Percentiles rank a stretch among this genome's conserved stretches.
phyloP scores from a whole-genome alignment of 1,284 basidiomycete genomes.

The Cerrena zonata region DNA sequence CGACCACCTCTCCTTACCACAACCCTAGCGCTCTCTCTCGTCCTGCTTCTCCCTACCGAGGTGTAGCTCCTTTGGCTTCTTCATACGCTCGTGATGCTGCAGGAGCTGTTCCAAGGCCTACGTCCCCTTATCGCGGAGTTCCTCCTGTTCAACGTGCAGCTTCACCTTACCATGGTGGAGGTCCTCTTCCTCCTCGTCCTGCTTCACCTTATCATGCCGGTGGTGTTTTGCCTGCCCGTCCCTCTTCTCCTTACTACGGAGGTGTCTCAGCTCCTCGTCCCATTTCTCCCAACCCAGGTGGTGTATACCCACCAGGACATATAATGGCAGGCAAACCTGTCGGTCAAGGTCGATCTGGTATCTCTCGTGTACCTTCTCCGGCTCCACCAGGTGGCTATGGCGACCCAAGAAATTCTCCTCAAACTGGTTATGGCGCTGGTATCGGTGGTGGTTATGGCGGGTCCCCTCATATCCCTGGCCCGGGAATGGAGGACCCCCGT shows the following conservation, averaged over 20 bases:
- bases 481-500: conserved; percentile 34
- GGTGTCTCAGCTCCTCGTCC: conserved; percentile 9
- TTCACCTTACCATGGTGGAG: conserved; percentile 13
- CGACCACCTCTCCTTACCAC: neutral
- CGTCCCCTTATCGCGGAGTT: conserved; percentile 15
- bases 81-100: neutral
- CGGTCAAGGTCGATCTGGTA: conserved; percentile 6
- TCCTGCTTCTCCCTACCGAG: conserved; percentile 17
- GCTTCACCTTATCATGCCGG: conserved; percentile 16
- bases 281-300: conserved; percentile 14
- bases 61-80: conserved; percentile 3
- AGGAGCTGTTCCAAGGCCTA: conserved; percentile 4
- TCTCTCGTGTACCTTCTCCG: conserved; percentile 22
- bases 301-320: conserved; percentile 21
- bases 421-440: neutral
- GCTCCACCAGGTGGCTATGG: conserved; percentile 11
- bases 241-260: conserved; percentile 26
- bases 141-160: neutral
- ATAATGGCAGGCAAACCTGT: conserved; percentile 23
- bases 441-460: conserved; percentile 10
- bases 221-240: conserved; percentile 17
- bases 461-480: conserved; percentile 17
- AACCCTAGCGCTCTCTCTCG: conserved; percentile 5
- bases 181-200: conserved; percentile 23
- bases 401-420: neutral